Evolutionary conservation across 1,284 basidiomycete genomes (phyloP).

Genomic region (Ceraceosorus guamensis): DNA sequence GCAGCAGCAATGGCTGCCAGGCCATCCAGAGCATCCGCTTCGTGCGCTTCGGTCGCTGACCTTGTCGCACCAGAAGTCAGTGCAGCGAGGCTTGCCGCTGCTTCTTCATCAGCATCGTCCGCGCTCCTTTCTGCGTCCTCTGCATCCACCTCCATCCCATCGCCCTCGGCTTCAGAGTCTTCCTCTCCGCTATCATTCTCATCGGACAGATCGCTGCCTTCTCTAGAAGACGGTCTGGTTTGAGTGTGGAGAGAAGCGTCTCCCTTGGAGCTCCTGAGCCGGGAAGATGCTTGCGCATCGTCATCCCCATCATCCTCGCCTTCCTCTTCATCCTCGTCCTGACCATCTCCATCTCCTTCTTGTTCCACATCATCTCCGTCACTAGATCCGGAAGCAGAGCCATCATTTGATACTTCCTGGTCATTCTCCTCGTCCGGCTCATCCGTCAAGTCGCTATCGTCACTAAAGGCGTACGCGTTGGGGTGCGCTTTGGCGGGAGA

Average conservation of each 20-base stretch:
- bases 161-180: too few relatives aligned
- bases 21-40: slow-evolving; percentile 7
- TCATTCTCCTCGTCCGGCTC: slow-evolving; percentile 9
- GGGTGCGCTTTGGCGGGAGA: too few relatives aligned
- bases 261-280: too few relatives aligned
- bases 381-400: neutral
- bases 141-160: too few relatives aligned
- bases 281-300: too few relatives aligned
- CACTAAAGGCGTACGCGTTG: slow-evolving; percentile 29
- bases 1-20: slow-evolving; percentile 29
- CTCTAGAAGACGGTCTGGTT: too few relatives aligned
- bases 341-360: slow-evolving; percentile 7
- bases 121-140: neutral
- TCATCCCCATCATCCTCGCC: neutral
- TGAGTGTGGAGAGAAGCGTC: too few relatives aligned
- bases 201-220: too few relatives aligned
- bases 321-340: slow-evolving; percentile 11
- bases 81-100: slow-evolving; percentile 8
- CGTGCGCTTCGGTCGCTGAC: too few relatives aligned
- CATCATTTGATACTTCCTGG: neutral
- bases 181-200: too few relatives aligned
- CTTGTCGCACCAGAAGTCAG: too few relatives aligned
- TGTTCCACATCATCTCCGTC: slow-evolving; percentile 8
- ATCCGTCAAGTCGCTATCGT: slow-evolving; percentile 29
- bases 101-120: slow-evolving; percentile 28